Evolutionary conservation across 257 asterid genomes (phyloP).

Genomic region (Solanum chmielewskii): DNA sequence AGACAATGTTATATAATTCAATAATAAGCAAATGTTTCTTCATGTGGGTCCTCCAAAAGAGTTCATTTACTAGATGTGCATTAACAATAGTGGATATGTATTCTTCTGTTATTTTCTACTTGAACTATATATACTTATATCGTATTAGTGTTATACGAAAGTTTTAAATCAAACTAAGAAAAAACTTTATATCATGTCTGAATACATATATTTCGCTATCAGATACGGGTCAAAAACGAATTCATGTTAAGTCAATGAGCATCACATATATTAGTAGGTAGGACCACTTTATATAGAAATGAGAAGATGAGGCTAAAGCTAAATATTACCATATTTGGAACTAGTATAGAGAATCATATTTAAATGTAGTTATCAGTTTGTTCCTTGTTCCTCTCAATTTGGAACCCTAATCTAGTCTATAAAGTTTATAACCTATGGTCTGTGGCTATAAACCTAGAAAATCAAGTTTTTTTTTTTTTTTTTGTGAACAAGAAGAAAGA

Average conservation of each 20-base stretch:
- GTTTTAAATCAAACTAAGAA: too few species aligned
- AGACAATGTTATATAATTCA: background rate
- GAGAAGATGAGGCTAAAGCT: background rate
- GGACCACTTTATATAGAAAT: background rate
- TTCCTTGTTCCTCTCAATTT: conserved; percentile 1
- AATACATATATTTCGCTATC: background rate
- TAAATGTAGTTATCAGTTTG: background rate
- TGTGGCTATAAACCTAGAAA: background rate
- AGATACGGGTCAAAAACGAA: background rate
- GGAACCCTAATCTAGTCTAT: background rate
- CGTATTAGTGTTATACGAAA: background rate
- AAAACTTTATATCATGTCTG: too few species aligned
- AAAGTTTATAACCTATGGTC: background rate
- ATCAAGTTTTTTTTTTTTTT: background rate
- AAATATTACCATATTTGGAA: background rate
- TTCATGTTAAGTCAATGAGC: background rate
- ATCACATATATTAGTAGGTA: background rate
- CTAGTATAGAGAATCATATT: background rate
- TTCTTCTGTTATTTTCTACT: background rate
- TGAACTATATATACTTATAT: background rate
- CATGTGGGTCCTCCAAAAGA: background rate
- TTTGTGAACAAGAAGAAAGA: background rate
- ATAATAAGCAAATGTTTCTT: background rate
- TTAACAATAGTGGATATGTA: background rate
- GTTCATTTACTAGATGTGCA: background rate